phyloP scores from a whole-genome alignment of 371 early-diverging fungal species.

The Syncephalastrum racemosum region DNA sequence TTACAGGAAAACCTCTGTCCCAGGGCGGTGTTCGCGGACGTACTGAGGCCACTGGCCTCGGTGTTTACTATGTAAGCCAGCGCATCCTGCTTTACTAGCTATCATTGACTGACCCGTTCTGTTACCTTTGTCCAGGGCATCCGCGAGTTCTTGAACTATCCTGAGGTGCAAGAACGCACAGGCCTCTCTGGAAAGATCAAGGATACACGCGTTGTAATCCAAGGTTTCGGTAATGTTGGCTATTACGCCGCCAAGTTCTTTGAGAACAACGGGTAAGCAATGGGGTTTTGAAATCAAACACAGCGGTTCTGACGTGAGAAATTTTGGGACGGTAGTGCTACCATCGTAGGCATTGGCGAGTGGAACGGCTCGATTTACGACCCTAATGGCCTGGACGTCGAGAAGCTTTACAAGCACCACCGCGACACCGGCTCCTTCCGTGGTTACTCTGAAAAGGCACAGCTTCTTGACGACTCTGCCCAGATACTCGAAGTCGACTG shows the following conservation, averaged over 20 bases:
- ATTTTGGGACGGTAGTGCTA: conserved; percentile 53
- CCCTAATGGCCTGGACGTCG: conserved; percentile 72
- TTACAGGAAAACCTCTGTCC: conserved; percentile 87
- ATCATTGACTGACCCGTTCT: background rate
- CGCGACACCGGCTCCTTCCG: conserved; percentile 68
- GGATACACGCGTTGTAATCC: conserved; percentile 71
- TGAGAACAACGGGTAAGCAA: conserved; percentile 64
- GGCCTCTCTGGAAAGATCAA: conserved; percentile 70
- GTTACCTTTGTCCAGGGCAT: conserved; percentile 45
- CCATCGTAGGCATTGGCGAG: conserved; percentile 80
- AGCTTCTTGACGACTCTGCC: conserved; percentile 61
- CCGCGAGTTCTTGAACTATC: conserved; percentile 81
- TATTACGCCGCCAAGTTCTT: conserved; percentile 91
- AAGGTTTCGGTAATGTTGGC: conserved; percentile 93
- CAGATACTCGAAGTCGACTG: conserved; percentile 78
- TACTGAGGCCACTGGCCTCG: conserved; percentile 88
- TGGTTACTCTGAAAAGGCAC: conserved; percentile 64
- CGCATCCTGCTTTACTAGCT: background rate
- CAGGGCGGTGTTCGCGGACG: conserved; percentile 91
- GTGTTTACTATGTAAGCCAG: conserved; percentile 67
- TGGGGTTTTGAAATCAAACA: too few relatives aligned
- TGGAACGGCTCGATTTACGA: conserved; percentile 72
- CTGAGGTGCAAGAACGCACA: conserved; percentile 77
- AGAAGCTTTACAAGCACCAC: conserved; percentile 68
- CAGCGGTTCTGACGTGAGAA: too few relatives aligned